Conservation (phyloP, 352 stramenopile species). For the Phytophthora kernoviae region DNA sequence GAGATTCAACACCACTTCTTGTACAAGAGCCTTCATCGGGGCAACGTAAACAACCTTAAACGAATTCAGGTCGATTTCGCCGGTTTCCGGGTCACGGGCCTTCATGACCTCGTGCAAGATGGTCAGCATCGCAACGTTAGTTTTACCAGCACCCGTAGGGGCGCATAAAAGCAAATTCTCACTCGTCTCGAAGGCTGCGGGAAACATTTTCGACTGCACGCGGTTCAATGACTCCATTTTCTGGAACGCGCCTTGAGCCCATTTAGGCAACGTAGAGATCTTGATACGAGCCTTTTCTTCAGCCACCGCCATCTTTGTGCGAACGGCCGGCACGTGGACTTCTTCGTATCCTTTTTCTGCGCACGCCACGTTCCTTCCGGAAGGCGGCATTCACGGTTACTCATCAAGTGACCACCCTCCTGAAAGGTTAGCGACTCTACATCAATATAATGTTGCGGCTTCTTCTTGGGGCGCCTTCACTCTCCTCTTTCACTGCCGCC, state of each 20-base stretch:
- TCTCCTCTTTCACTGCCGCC: conserved; percentile 21
- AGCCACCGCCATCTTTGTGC: conserved; percentile 67
- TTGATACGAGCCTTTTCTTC: conserved; percentile 84
- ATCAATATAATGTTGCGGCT: conserved; percentile 92
- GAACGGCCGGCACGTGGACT: conserved; percentile 98
- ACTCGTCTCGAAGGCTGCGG: conserved; percentile 90
- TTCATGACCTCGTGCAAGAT: conserved; percentile 99
- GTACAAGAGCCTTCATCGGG: conserved; percentile 99
- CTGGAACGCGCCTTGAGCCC: conserved; percentile 95
- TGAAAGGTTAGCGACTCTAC: conserved; percentile 95
- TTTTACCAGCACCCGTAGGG: conserved; percentile 99
- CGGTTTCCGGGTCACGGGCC: conserved; percentile 75
- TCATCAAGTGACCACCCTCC: conserved; percentile 97
- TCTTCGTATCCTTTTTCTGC: conserved; percentile 99
- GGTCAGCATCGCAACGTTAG: conserved; percentile 98
- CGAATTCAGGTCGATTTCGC: conserved; percentile 92
- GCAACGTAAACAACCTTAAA: conserved; percentile 99
- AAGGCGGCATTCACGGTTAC: conserved; percentile 97
- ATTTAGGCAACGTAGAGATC: conserved; percentile 94
- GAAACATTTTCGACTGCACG: conserved; percentile 98
- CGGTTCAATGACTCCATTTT: conserved; percentile 99
- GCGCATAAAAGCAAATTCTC: conserved; percentile 99
- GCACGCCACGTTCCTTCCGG: conserved; percentile 97
- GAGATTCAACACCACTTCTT: conserved; percentile 99
- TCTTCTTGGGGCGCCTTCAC: conserved; percentile 45